phyloP scores from a whole-genome alignment of 1,139 yeast species.

The Debaryomycetaceae sp. region DNA sequence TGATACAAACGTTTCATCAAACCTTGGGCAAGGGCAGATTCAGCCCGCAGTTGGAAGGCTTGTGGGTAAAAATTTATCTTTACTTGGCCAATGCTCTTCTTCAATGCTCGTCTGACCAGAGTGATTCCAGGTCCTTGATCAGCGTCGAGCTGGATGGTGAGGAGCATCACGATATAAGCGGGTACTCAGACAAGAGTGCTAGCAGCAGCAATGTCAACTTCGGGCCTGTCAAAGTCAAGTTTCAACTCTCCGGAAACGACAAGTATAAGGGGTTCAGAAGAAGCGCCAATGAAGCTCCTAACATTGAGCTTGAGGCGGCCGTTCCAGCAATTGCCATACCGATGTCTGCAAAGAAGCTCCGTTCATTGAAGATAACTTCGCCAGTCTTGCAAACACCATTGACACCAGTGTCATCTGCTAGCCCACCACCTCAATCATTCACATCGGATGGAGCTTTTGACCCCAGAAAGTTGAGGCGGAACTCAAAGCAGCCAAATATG shows the following conservation, averaged over 20 bases:
- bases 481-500: slow-evolving; percentile 10
- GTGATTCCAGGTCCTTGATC: slow-evolving; percentile 13
- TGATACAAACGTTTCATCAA: slow-evolving; percentile 37
- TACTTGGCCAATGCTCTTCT: slow-evolving; percentile 37
- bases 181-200: neutral
- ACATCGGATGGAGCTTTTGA: slow-evolving; percentile 13
- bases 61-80: slow-evolving; percentile 40
- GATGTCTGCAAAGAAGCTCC: neutral
- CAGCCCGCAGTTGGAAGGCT: slow-evolving; percentile 29
- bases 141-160: slow-evolving; percentile 8
- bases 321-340: slow-evolving; percentile 1
- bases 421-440: slow-evolving; percentile 4
- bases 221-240: slow-evolving; percentile 15
- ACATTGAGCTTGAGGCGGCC: slow-evolving; percentile 12
- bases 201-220: slow-evolving; percentile 2
- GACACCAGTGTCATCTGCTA: slow-evolving; percentile 5
- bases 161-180: slow-evolving; percentile 10
- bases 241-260: slow-evolving; percentile 27
- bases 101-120: slow-evolving; percentile 17
- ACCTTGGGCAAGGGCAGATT: slow-evolving; percentile 31
- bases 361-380: neutral
- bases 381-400: slow-evolving; percentile 3
- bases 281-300: slow-evolving; percentile 21
- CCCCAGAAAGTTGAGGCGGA: slow-evolving; percentile 18
- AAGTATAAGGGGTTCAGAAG: slow-evolving; percentile 47